Evolutionary conservation across 2,329 filamentous ascomycete species (phyloP), one percentile per base, ranked within the genome.

Genomic region (Hypoxylon rubiginosum): DNA sequence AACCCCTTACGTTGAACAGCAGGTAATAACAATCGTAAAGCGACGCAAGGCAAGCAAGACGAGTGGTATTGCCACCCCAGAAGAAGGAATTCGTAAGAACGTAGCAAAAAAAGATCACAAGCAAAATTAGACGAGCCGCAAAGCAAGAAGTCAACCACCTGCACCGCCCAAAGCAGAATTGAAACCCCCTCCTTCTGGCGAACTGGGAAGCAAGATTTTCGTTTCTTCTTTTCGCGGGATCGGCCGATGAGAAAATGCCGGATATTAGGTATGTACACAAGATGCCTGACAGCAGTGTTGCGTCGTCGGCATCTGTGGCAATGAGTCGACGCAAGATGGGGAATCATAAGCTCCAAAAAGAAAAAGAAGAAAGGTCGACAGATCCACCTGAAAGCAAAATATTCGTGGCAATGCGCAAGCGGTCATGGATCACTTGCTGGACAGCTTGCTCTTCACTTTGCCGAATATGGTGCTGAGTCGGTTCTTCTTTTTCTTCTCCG

Each of bases 401-500:
- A 64, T n/a, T 34, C 32, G 60, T 72, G 66, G 54, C 21, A 65
- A 67, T 32, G 21, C 58, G 43, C 53, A 62, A 64, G 52, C 53
- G 36, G 43, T 46, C 17, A 60, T 51, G 64, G 62, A 70, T 59
- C 77, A 74, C 72, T 79, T 78, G 69, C 72, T 67, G 21, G 75
- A 72, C n/a, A 81, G 69, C 76, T 80, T 87, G 71, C 80, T 75
- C 79, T 84, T 85, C 73, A 88, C 74, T 81, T 86, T 88, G 79
- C 79, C 82, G 75, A 92, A 87, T 72, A 91, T 85, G 57, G 84
- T 80, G 78, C 89, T 91, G 64, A 90, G 73, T 58, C 89, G 84
- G 78, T 87, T 83, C 82, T 89, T 90, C 84, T 90, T 90, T 83
- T 91, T 91, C 81, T 87, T 88, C 55, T 88, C 84, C 15, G 82